Evolutionary conservation across 306 rosid genomes (phyloP).

Genomic region (Arachis hypogaea): DNA sequence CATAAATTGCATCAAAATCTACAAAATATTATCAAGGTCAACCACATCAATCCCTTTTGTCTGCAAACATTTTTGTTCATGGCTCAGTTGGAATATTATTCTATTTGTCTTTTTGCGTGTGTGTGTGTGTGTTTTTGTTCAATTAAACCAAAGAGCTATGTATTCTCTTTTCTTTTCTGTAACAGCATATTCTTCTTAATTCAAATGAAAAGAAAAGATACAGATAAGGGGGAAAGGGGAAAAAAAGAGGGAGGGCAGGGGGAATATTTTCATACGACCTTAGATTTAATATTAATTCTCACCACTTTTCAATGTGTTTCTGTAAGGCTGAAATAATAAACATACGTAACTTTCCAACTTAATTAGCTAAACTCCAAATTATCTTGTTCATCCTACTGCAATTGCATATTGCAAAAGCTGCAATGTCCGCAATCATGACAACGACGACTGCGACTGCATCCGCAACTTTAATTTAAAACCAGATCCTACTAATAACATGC

Average conservation of each 20-base stretch:
- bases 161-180: slow-evolving; percentile 7
- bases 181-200: slow-evolving; percentile 5
- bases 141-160: not conserved
- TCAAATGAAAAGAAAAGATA: not conserved
- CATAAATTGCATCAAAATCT: slow-evolving; percentile 75
- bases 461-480: no score
- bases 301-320: not conserved
- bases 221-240: not conserved
- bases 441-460: no score
- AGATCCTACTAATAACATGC: slow-evolving; percentile 25
- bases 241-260: no score
- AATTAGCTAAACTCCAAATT: slow-evolving; percentile 23
- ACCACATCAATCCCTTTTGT: slow-evolving; percentile 38
- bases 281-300: not conserved
- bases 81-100: slow-evolving; percentile 32
- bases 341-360: slow-evolving; percentile 1
- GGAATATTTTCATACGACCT: not conserved
- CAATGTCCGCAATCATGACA: no score
- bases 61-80: slow-evolving; percentile 13
- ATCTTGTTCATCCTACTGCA: slow-evolving; percentile 24
- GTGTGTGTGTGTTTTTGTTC: not conserved
- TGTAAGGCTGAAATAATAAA: slow-evolving; percentile 3
- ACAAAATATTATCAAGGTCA: slow-evolving; percentile 42
- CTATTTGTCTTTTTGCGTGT: not conserved
- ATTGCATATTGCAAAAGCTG: no score